Evolutionary conservation across 1,139 yeast genomes (phyloP), one percentile per base, ranked within the genome.

Genomic region (Entelexis paramagnoliae): DNA sequence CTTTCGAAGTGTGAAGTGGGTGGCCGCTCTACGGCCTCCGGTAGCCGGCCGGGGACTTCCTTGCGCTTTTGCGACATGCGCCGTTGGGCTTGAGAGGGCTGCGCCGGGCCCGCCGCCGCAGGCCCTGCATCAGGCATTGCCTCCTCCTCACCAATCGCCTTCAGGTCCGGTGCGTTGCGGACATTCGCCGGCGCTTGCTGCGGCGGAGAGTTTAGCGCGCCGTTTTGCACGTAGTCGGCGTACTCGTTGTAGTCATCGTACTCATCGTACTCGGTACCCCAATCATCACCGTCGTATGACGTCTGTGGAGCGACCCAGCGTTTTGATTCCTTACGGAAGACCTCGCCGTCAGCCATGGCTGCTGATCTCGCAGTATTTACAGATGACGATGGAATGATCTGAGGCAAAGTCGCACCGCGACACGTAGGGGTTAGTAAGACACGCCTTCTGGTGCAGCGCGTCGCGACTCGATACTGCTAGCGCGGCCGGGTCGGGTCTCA

Each of bases 221-320:
- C 41, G 49, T 35, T 42, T 26, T 41, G 49, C 10, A 34, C 54
- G 17, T 34, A n/a, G 17, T 42, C 56, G 2, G 26, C 50, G 35
- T 41, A 35, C 36, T 29, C 34, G 29, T 49, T 47, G 24, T 52
- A 54, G 38, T 55, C 56, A 30, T 55, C 56, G 48, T 54, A 55
- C 39, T 52, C 57, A 36, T 58, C 57, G 20, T 44, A 44, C 26
- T 44, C 47, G 9, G 53, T 55, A 19, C 60, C 62, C 69, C 68
- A 67, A 42, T 63, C 70, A 42, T 64, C 66, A 2, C 70, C 70
- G 40, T 67, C 70, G 52, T 68, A 68, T 24, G 64, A 59, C 8
- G 63, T 62, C 33, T 60, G 60, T 2, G 66, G 60, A 8, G 67
- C 65, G 9, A 66, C 70, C 72, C 72, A 68, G 17, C 72, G 64